These are phyloP conservation scores for Beauveria sp. DNA, from an alignment of 2,329 filamentous ascomycete genomes.

Conservation along the genomic window DNA sequence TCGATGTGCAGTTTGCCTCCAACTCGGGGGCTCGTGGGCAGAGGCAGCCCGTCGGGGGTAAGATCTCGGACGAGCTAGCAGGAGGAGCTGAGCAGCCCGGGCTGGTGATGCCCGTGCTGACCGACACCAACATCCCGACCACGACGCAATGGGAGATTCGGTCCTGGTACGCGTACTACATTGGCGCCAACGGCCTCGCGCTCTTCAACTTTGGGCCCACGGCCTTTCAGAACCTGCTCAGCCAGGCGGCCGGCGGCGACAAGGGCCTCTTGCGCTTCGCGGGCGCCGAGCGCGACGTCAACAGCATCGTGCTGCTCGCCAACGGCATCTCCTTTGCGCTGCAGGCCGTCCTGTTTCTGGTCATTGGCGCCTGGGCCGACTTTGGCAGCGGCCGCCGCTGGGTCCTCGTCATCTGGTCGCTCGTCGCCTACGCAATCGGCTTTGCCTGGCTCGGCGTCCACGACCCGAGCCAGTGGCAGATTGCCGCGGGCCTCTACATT, in stretches of 20 bases:
- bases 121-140: constrained; percentile 5
- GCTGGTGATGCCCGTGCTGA: constrained; percentile 8
- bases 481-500: constrained; percentile 55
- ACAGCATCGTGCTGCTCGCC: constrained; percentile 56
- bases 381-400: constrained; percentile 58
- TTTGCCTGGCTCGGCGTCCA: constrained; percentile 63
- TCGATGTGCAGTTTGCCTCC: background rate
- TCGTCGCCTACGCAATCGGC: constrained; percentile 54
- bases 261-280: constrained; percentile 45
- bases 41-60: background rate
- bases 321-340: constrained; percentile 63
- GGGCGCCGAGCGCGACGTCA: constrained; percentile 50
- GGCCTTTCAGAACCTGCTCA: constrained; percentile 56
- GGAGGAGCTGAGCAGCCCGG: background rate
- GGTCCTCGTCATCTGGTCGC: constrained; percentile 52
- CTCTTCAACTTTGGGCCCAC: constrained; percentile 59
- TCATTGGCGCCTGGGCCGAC: constrained; percentile 48
- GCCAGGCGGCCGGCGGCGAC: constrained; percentile 49
- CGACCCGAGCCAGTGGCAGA: constrained; percentile 49
- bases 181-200: constrained; percentile 56
- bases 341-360: constrained; percentile 49
- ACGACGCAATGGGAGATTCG: constrained; percentile 11
- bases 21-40: background rate
- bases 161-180: constrained; percentile 42
- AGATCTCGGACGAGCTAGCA: background rate